Evolutionary conservation across 305 asterid species (phyloP).

Genomic region (Solanum hybrid): DNA sequence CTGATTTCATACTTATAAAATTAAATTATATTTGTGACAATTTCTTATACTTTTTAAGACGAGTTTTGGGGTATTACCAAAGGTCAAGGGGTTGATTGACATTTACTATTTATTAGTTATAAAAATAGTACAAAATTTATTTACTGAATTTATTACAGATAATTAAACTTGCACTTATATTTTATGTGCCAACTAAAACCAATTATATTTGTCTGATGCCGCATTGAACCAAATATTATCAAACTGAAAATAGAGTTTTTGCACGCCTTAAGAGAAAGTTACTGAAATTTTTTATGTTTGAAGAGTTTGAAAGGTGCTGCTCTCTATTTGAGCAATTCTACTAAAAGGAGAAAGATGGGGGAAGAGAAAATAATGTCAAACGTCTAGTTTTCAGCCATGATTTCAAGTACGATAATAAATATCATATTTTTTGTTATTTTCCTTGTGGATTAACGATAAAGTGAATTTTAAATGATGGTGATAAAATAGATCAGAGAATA

Average conservation of each 20-base stretch:
- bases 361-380: not conserved
- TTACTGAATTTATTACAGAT: no score
- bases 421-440: not conserved
- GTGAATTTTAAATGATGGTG: not conserved
- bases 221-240: not conserved
- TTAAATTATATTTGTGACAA: no score
- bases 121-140: no score
- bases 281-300: not conserved
- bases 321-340: not conserved
- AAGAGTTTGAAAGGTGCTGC: not conserved
- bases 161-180: no score
- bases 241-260: not conserved
- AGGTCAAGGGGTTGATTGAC: no score
- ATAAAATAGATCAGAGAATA: not conserved
- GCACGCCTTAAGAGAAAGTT: not conserved
- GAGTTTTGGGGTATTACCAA: no score
- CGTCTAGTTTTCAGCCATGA: not conserved
- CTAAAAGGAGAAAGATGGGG: not conserved
- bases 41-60: no score
- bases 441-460: not conserved
- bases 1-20: no score
- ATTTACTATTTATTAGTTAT: no score
- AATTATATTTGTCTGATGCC: not conserved
- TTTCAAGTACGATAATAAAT: not conserved
- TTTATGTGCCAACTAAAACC: no score